These are phyloP conservation scores for Pharnaceum exiguum DNA, from an alignment of 148 eudicot species.

Conservation along the genomic window DNA sequence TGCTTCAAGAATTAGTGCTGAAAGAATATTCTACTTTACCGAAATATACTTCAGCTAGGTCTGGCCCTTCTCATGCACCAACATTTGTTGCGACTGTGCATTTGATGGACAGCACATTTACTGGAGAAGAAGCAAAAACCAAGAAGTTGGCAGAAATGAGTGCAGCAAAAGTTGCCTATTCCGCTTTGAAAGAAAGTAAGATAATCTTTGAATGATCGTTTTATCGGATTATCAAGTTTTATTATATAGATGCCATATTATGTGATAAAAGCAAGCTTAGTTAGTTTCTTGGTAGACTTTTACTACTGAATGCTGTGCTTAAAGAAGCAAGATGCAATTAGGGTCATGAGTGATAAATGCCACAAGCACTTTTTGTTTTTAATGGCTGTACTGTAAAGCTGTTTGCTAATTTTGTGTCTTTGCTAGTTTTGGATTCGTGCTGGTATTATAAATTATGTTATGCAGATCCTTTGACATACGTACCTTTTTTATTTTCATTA, in stretches of 20 bases:
- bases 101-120: constrained; percentile 32
- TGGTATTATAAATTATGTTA: too few relatives aligned
- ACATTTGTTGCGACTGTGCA: constrained; percentile 51
- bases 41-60: constrained; percentile 36
- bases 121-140: constrained; percentile 65
- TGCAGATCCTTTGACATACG: too few relatives aligned
- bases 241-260: too few relatives aligned
- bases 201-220: not conserved
- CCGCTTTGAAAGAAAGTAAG: constrained; percentile 47
- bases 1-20: constrained; percentile 59
- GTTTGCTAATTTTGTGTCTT: not conserved
- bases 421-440: too few relatives aligned
- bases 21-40: constrained; percentile 46
- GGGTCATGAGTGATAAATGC: too few relatives aligned
- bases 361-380: too few relatives aligned
- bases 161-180: constrained; percentile 77
- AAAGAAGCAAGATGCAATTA: too few relatives aligned
- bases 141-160: constrained; percentile 73
- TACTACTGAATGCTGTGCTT: too few relatives aligned
- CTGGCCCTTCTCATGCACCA: constrained; percentile 58
- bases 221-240: not conserved
- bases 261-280: too few relatives aligned
- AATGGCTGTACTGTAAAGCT: not conserved
- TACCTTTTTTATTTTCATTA: too few relatives aligned
- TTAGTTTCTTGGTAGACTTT: too few relatives aligned